Base-by-base conservation (phyloP, 148 eudicot species). In the Euryodendron excelsum region DNA sequence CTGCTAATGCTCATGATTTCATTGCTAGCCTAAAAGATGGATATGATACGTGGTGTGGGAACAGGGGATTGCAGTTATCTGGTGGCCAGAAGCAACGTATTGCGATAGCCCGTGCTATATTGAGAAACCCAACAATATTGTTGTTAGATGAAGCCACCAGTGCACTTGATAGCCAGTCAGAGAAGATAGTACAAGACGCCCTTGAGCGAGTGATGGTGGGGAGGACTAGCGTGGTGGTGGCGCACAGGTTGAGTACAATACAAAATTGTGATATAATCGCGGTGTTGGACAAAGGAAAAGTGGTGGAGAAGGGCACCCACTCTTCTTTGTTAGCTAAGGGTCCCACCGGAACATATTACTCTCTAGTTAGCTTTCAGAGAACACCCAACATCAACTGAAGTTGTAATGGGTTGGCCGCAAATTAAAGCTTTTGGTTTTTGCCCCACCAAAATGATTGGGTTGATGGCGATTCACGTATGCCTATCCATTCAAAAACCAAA, bases 51-150 rank as follows among this genome's bases (percentile, higher is more conserved):
- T 84, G 79, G 81, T 90, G 95, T 44, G 98, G 98, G 17, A 92
- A 91, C 52, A 82, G 89, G 85, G 98, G 98, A 36, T 71, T 89
- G n/a, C 98, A 91, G 52, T 74, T 93, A 0, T 93, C 98, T 0
- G 98, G 98, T 14, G 98, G 98, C 1, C 98, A 93, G 69, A 93
- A 91, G 84, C 98, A 93, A 73, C 71, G 98, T 55, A 86, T 93
- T n/a, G 98, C 94, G 0, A 93, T 93, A 23, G 94, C 96, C 0
- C 88, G 98, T 6, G 98, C 96, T 36, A 90, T 93, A 53, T 66
- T 91, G 31, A 85, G 83, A 47, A 84, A 91, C 76, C 98, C 98
- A 1, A 63, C 83, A 0, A 67, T 93, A 1, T 56, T 93, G 28
- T 65, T 93, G 81, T 78, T 93, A 7, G 98, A 93, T 34, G 98